Conservation (phyloP, 257 asterid species). For the Ligustrum vulgare region DNA sequence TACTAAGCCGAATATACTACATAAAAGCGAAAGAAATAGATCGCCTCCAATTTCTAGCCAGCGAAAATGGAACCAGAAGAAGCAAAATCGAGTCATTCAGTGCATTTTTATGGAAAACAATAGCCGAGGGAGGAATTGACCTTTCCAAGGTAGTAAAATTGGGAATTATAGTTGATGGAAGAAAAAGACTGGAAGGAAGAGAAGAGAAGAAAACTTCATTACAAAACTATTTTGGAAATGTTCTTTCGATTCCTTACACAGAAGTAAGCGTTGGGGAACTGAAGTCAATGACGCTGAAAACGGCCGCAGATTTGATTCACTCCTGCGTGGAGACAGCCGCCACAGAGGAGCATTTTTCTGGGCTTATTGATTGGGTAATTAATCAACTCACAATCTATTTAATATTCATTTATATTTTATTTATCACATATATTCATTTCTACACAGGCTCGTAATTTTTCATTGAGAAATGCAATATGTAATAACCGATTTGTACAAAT, state of each 20-base stretch:
- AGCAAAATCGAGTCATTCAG: slow-evolving; percentile 53
- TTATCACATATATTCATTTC: too few relatives aligned
- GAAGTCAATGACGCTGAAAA: slow-evolving; percentile 24
- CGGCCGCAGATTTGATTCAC: slow-evolving; percentile 36
- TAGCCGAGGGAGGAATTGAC: slow-evolving; percentile 32
- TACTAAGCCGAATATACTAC: slow-evolving; percentile 46
- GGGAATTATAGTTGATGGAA: slow-evolving; percentile 53
- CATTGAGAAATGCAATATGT: too few relatives aligned
- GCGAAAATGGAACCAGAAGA: slow-evolving; percentile 27
- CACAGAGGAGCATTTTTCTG: slow-evolving; percentile 45
- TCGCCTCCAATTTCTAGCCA: slow-evolving; percentile 42
- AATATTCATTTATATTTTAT: too few relatives aligned
- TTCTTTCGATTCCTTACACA: slow-evolving; percentile 45
- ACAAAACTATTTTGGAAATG: slow-evolving; percentile 57
- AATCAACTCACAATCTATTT: too few relatives aligned
- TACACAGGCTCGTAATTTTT: too few relatives aligned
- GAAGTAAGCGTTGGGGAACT: slow-evolving; percentile 38
- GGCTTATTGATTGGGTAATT: slow-evolving; percentile 49
- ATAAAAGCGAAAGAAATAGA: slow-evolving; percentile 36
- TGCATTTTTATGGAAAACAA: slow-evolving; percentile 53
- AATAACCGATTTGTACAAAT: too few relatives aligned
- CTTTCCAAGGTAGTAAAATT: slow-evolving; percentile 30
- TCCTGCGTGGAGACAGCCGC: slow-evolving; percentile 34
- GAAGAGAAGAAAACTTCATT: slow-evolving; percentile 14
- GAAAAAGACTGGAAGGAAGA: slow-evolving; percentile 28